Percentiles rank a stretch among this genome's conserved stretches.
Conservation (phyloP, 176 grass and related monocot species). For the Carex littledalei region DNA sequence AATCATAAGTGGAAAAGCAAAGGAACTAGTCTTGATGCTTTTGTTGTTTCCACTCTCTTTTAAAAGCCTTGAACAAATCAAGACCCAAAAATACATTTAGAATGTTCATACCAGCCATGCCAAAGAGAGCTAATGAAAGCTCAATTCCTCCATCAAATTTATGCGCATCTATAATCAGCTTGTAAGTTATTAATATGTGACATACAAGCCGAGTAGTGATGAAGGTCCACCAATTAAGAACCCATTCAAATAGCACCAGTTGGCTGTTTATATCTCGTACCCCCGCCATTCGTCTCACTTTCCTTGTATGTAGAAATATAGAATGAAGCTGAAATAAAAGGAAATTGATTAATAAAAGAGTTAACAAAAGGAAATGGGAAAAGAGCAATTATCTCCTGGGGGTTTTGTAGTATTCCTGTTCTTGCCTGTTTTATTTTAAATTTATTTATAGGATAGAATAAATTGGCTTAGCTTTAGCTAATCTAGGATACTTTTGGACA, state of each 20-base stretch:
- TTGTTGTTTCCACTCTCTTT: conserved; percentile 57
- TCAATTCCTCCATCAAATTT: conserved; percentile 80
- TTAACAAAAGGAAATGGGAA: not conserved
- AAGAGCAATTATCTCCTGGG: not conserved
- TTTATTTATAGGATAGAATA: not conserved
- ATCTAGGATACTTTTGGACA: no score
- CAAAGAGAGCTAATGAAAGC: conserved; percentile 78
- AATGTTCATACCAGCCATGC: conserved; percentile 92
- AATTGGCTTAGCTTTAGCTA: no score
- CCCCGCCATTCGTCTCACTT: conserved; percentile 83
- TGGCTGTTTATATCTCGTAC: conserved; percentile 44
- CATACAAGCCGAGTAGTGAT: conserved; percentile 51
- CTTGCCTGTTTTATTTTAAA: not conserved
- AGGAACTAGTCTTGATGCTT: conserved; percentile 48
- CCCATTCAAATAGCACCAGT: conserved; percentile 78
- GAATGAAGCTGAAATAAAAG: conserved; percentile 70
- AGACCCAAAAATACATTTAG: conserved; percentile 75
- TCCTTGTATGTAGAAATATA: conserved; percentile 80
- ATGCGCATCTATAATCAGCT: conserved; percentile 61
- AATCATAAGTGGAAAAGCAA: not conserved
- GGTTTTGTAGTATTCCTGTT: not conserved
- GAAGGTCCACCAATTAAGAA: conserved; percentile 78
- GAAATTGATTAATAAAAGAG: conserved; percentile 3
- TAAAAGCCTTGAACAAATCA: conserved; percentile 65
- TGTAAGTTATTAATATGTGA: conserved; percentile 80